Conservation (phyloP, 352 stramenopile genomes). For the Aphanomyces cochlioides region DNA sequence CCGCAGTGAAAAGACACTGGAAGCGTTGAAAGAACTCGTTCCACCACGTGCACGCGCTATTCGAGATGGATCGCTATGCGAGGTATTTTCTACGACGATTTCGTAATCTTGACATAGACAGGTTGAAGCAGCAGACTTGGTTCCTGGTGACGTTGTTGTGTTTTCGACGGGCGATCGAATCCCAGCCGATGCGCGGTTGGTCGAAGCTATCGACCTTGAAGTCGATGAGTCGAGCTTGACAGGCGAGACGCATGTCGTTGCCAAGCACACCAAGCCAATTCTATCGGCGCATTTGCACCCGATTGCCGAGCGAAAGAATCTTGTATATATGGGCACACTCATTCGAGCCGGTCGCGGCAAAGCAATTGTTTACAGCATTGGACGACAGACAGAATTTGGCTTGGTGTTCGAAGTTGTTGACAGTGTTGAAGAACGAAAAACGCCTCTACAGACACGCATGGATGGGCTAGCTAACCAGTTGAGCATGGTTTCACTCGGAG, state of each 20-base stretch:
- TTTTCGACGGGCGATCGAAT: conserved; percentile 92
- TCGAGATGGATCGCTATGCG: conserved; percentile 47
- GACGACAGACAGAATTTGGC: conserved; percentile 93
- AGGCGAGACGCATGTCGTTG: conserved; percentile 80
- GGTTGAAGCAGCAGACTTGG: conserved; percentile 70
- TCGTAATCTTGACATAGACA: neutral
- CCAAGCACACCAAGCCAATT: conserved; percentile 61
- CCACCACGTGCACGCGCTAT: conserved; percentile 67
- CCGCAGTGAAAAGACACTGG: conserved; percentile 81
- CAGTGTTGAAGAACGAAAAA: conserved; percentile 91
- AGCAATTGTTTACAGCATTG: conserved; percentile 93
- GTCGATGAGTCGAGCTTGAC: conserved; percentile 95
- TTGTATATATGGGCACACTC: conserved; percentile 97
- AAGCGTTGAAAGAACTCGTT: conserved; percentile 76
- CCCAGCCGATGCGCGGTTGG: conserved; percentile 86
- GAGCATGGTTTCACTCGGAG: conserved; percentile 88
- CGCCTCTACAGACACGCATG: conserved; percentile 93
- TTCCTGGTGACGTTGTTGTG: conserved; percentile 84
- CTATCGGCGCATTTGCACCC: conserved; percentile 62
- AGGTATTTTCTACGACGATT: conserved; percentile 30
- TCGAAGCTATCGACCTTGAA: conserved; percentile 83
- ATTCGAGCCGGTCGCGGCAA: conserved; percentile 89
- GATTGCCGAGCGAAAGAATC: conserved; percentile 82
- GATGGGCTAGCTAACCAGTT: conserved; percentile 95
- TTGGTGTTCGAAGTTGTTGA: conserved; percentile 93